A percentile compares a stretch with the other conserved stretches of the same genome.
phyloP scores from a whole-genome alignment of 2,329 filamentous ascomycete species.

The Berkeleyomyces basicola region DNA sequence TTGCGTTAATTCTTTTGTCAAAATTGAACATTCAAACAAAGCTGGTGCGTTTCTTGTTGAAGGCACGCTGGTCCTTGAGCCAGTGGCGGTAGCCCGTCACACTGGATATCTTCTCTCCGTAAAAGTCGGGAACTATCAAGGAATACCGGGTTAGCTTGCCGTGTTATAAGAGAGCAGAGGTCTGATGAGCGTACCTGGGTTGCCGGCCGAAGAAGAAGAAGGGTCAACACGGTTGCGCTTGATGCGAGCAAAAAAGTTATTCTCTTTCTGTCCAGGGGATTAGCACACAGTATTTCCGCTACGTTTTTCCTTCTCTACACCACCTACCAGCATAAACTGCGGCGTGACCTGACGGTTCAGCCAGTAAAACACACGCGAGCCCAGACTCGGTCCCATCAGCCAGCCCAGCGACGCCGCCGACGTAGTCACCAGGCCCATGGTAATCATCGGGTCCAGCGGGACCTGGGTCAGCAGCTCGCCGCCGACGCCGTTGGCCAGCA shows the following conservation, averaged over 20 bases:
- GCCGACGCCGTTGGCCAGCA: slow-evolving; percentile 54
- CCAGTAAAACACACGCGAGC: slow-evolving; percentile 62
- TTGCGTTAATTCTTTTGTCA: no score
- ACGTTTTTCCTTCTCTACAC: neutral
- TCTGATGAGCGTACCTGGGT: slow-evolving; percentile 43
- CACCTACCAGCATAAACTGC: slow-evolving; percentile 54
- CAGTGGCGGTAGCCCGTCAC: slow-evolving; percentile 83
- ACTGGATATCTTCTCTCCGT: slow-evolving; percentile 94
- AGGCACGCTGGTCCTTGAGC: slow-evolving; percentile 94
- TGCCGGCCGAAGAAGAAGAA: slow-evolving; percentile 70
- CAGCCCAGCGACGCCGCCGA: slow-evolving; percentile 69
- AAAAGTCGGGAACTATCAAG: slow-evolving; percentile 69
- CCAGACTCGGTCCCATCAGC: slow-evolving; percentile 70
- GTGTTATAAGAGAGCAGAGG: neutral
- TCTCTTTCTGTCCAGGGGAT: slow-evolving; percentile 52
- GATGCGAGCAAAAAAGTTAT: slow-evolving; percentile 80
- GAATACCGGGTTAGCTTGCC: neutral
- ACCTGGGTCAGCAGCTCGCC: slow-evolving; percentile 55
- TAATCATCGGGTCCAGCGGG: slow-evolving; percentile 75
- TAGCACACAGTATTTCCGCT: neutral
- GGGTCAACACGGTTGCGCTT: slow-evolving; percentile 88
- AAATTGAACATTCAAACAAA: slow-evolving; percentile 30
- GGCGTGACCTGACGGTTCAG: slow-evolving; percentile 47
- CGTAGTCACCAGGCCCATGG: slow-evolving; percentile 64
- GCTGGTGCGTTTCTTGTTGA: slow-evolving; percentile 73